A percentile compares a stretch with the other conserved stretches of the same genome.
These are phyloP conservation scores for Mortierella sp. DNA, from an alignment of 371 early-diverging fungal genomes.

Conservation along the genomic window DNA sequence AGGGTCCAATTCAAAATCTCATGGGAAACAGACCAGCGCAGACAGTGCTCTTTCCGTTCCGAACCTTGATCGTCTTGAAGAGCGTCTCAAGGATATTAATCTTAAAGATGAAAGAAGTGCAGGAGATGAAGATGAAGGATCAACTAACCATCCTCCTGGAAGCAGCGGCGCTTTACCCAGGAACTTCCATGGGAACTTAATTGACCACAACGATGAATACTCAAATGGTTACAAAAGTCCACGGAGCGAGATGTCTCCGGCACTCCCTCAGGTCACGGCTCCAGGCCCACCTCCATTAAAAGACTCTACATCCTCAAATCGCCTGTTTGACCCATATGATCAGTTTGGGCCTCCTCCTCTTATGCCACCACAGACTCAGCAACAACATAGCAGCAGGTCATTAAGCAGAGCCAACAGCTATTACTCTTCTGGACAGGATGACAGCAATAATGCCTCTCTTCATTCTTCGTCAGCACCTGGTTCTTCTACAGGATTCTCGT, in stretches of 20 bases:
- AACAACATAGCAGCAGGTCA: conserved; percentile 22
- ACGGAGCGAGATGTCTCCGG: conserved; percentile 40
- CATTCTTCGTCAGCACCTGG: conserved; percentile 17
- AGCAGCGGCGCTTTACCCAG: conserved; percentile 16
- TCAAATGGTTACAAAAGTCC: conserved; percentile 22
- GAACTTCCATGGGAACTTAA: conserved; percentile 47
- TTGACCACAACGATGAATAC: conserved; percentile 42
- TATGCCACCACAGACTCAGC: conserved; percentile 15
- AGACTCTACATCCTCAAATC: conserved; percentile 29
- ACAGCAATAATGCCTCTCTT: conserved; percentile 11
- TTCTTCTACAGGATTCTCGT: conserved; percentile 47
- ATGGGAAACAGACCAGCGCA: conserved; percentile 46
- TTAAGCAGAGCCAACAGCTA: conserved; percentile 41
- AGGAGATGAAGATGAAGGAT: conserved; percentile 13
- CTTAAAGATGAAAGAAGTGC: conserved; percentile 47
- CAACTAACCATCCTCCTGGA: background rate
- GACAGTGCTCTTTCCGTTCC: conserved; percentile 44
- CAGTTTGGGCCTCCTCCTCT: conserved; percentile 44
- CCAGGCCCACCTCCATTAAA: conserved; percentile 47
- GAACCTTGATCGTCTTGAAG: conserved; percentile 41
- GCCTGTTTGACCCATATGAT: conserved; percentile 33
- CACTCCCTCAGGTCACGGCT: conserved; percentile 16
- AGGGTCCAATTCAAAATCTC: conserved; percentile 9
- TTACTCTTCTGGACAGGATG: conserved; percentile 24
- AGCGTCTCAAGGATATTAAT: conserved; percentile 55